phyloP scores from a whole-genome alignment of 2,329 filamentous ascomycete genomes.

The Trichocomaceae sp. region DNA sequence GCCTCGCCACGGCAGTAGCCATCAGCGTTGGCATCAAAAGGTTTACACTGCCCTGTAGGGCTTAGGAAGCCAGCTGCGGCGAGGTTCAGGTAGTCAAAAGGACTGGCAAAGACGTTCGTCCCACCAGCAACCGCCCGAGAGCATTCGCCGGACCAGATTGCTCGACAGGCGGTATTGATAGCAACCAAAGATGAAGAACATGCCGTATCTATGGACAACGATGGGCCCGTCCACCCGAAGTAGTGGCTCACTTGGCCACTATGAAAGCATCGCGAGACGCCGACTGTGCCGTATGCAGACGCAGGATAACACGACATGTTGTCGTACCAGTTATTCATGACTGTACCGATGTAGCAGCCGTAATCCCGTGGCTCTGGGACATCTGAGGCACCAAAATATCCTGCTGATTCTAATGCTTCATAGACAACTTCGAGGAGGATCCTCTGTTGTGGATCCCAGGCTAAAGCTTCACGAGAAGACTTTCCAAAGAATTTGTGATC shows the following conservation, averaged over 20 bases:
- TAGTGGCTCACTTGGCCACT: constrained; percentile 35
- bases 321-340: not conserved
- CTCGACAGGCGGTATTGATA: constrained; percentile 18
- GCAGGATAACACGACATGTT: constrained; percentile 16
- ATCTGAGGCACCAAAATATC: not conserved
- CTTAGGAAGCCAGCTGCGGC: constrained; percentile 45
- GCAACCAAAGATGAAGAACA: constrained; percentile 38
- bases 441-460: constrained; percentile 26
- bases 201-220: constrained; percentile 37
- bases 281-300: constrained; percentile 18
- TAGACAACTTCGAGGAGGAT: not conserved
- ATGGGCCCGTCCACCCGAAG: constrained; percentile 42
- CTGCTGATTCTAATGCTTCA: not conserved
- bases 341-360: constrained; percentile 24
- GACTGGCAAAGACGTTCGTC: constrained; percentile 21
- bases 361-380: constrained; percentile 9
- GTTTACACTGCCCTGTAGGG: constrained; percentile 47
- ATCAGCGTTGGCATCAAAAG: constrained; percentile 40
- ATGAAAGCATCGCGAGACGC: constrained; percentile 16
- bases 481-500: constrained; percentile 25
- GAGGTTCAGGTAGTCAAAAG: constrained; percentile 25
- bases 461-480: constrained; percentile 18
- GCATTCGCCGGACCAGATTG: constrained; percentile 14
- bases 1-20: constrained; percentile 50
- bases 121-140: constrained; percentile 21